Evolutionary conservation across 257 asterid genomes (phyloP), one percentile per base, ranked within the genome.

Genomic region (Ilex asprella): DNA sequence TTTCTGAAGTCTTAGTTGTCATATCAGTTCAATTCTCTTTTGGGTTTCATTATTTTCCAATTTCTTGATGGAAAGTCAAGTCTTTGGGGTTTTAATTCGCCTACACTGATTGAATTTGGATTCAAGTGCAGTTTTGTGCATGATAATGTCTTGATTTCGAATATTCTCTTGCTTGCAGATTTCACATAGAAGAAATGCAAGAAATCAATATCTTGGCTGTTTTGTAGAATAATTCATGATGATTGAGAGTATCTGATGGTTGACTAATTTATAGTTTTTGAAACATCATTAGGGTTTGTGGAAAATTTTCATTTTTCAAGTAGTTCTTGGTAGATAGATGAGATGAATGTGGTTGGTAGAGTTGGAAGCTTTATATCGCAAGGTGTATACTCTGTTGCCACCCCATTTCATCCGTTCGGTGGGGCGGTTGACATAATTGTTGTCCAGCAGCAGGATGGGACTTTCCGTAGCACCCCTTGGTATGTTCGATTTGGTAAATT

Each of bases 361-460:
- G 88, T 90, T 73, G 69, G 93, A 30, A 82, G 87, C 79, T 70
- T 87, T 44, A 82, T 89, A 29, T 74, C 94, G 2, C 91, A 82
- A 79, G 91, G 91, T 10, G 89, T 86, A 57, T 89, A 89, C 74
- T 84, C 96, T 10, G 95, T 89, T 68, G 96, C 97, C 70, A 90
- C 95, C 5, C 96, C 97, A 30, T 90, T 90, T 71, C 97, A 90
- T 80, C 97, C 97, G 3, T 90, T 90, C 68, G 97, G 96, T 62
- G 96, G 97, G 68, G 97, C 97, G n/a, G 89, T 87, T 11, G 97
- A 91, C 76, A 87, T 91, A 66, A 85, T 91, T 41, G 85, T 72
- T 30, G 97, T 91, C 47, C 80, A 82, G 73, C 97, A 91, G 75
- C 64, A 84, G 56, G 95, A 91, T 75, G 96, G 93, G 21, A 73